A percentile compares a stretch with the other conserved stretches of the same genome.
Conservation (phyloP, 116 monocot genomes). For the Dioscorea cayenensis region DNA sequence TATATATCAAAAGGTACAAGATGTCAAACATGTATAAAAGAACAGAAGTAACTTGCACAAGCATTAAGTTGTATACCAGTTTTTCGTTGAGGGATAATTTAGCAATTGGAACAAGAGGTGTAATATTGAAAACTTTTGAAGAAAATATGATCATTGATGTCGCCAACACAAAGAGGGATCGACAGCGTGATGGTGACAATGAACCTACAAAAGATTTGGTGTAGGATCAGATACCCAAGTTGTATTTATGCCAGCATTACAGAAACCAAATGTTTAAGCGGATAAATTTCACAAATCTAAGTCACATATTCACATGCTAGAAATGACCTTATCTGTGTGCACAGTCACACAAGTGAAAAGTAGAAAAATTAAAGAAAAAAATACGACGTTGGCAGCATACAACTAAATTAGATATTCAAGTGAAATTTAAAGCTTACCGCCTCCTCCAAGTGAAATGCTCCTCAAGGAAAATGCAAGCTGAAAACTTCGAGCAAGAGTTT, state of each 20-base stretch:
- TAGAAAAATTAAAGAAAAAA: not conserved
- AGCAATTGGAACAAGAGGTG: conserved; percentile 46
- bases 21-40: not conserved
- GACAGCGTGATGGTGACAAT: conserved; percentile 58
- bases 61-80: conserved; percentile 29
- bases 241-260: not conserved
- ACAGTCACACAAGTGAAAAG: not conserved
- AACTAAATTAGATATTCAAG: not conserved
- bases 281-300: not conserved
- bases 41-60: not conserved
- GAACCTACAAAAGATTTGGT: conserved; percentile 35
- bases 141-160: conserved; percentile 80
- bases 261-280: not conserved
- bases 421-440: conserved; percentile 22
- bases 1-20: not conserved
- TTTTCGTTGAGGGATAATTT: conserved; percentile 50
- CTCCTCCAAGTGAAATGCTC: conserved; percentile 52
- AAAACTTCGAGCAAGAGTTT: conserved; percentile 64
- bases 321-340: not conserved
- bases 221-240: not conserved
- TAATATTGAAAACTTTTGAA: conserved; percentile 68
- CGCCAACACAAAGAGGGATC: conserved; percentile 85
- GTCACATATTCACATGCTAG: not conserved
- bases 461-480: conserved; percentile 91
- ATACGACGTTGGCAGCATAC: not conserved